Evolutionary conservation across 768 basidiomycete genomes (phyloP), one percentile per base, ranked within the genome.

Genomic region (Boletus coccyginus): DNA sequence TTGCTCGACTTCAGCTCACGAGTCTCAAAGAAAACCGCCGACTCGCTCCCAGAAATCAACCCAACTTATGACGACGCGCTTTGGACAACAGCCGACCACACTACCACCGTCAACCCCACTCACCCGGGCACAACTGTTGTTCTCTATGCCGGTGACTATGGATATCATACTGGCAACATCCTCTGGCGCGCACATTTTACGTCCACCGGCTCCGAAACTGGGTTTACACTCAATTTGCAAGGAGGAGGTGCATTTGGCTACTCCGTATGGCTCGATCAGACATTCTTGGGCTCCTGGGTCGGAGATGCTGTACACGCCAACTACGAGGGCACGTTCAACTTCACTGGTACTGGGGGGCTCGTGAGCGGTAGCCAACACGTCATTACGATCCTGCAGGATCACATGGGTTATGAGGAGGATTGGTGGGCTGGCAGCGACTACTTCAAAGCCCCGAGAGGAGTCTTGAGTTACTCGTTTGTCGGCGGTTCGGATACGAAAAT

Each of bases 401-500:
- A 81, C 55, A 81, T 81, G 79, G 80, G 80, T 8, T 74, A 77
- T 35, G 81, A 81, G 39, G 77, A 77, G 55, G 74, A 80, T 52
- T 74, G 73, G 73, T 57, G 59, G 5, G 74, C 72, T 38, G 78
- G 74, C 4, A 74, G 72, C n/a, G 78, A 81, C 39, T 49, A 13
- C 24, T 81, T 81, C 67, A 81, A 82, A 62, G 63, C 66, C 2
- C 80, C 81, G 24, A 72, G 81, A 53, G 81, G 81, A 16, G 74
- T 83, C 42, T 56, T 76, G 24, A 75, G 68, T 56, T 83, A 82
- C 55, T 71, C 74, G 7, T 80, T 83, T 59, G 59, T 70, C 2
- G 79, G 78, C 4, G 73, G 74, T 40, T 65, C 66, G 21, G 63
- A 65, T 24, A 77, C 79, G 29, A 62, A 65, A n/a, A 72, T 78